Percentiles rank a stretch among this genome's conserved stretches.
Evolutionary conservation across 352 stramenopile species (phyloP).

Genomic region (Peronospora destructor): DNA sequence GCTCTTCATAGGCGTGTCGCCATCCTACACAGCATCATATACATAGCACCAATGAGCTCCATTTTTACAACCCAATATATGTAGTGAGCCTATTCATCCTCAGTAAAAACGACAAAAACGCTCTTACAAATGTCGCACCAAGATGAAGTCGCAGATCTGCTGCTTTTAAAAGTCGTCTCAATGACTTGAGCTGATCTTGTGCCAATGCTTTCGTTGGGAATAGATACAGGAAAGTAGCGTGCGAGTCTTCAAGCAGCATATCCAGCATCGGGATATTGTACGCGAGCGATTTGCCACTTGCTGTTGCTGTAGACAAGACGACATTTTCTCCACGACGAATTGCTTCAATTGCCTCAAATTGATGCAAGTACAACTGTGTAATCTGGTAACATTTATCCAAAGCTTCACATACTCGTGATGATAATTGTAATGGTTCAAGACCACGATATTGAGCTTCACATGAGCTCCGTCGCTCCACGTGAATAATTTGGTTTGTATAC

Average conservation of each 20-base stretch:
- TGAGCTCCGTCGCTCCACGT: conserved; percentile 55
- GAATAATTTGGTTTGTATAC: conserved; percentile 73
- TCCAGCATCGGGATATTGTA: conserved; percentile 93
- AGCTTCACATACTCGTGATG: conserved; percentile 27
- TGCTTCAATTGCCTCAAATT: conserved; percentile 84
- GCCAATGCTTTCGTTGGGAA: conserved; percentile 98
- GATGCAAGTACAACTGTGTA: conserved; percentile 88
- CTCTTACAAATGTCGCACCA: conserved; percentile 58
- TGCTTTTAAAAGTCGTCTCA: conserved; percentile 64
- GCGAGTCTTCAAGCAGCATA: conserved; percentile 43
- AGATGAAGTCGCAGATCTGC: conserved; percentile 41
- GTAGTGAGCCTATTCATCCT: neutral
- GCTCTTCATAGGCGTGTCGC: conserved; percentile 89
- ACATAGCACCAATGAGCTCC: neutral
- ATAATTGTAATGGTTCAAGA: conserved; percentile 36
- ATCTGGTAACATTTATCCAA: conserved; percentile 46
- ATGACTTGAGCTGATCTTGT: conserved; percentile 94
- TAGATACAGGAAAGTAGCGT: conserved; percentile 87
- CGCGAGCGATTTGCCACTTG: conserved; percentile 94
- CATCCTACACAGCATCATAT: conserved; percentile 67
- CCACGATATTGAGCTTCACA: conserved; percentile 38
- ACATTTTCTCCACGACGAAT: conserved; percentile 85
- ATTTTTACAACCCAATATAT: neutral
- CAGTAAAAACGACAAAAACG: neutral
- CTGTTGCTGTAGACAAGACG: conserved; percentile 93